These are phyloP conservation scores for Gypsophila paniculata DNA, from an alignment of 179 eudicot species.

Conservation along the genomic window DNA sequence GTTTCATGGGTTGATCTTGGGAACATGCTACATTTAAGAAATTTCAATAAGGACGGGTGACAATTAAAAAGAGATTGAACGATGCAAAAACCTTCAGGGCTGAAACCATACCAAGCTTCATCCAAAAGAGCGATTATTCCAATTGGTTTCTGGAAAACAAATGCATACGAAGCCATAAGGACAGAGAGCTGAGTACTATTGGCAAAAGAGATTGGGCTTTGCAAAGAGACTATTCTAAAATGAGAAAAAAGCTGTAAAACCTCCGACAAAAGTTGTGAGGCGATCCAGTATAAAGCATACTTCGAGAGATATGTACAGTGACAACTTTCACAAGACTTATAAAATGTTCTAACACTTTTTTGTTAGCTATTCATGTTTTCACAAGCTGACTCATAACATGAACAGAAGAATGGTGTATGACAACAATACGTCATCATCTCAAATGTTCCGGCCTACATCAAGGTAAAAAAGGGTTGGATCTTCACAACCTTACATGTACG, in stretches of 20 bases:
- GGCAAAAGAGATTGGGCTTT: not conserved
- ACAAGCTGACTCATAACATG: not conserved
- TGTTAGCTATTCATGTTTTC: constrained; percentile 1
- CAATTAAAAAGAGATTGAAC: constrained; percentile 7
- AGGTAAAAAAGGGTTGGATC: too few species aligned
- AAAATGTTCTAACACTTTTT: constrained; percentile 7
- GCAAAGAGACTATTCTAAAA: constrained; percentile 1
- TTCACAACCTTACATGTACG: too few species aligned
- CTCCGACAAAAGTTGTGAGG: not conserved
- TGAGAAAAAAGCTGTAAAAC: not conserved
- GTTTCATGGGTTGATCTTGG: constrained; percentile 91
- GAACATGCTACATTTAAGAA: constrained; percentile 67
- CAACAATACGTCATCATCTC: too few species aligned
- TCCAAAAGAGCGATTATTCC: constrained; percentile 89
- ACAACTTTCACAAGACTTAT: not conserved
- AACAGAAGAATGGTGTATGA: too few species aligned
- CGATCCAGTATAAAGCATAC: constrained; percentile 3
- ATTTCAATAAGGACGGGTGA: constrained; percentile 19
- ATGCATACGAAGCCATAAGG: not conserved
- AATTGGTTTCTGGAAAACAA: constrained; percentile 78
- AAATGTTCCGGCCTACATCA: too few species aligned
- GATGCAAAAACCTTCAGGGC: constrained; percentile 25
- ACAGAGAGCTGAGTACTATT: not conserved
- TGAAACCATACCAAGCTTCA: constrained; percentile 76
- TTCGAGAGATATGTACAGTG: not conserved